Evolutionary conservation across 2,329 filamentous ascomycete genomes (phyloP), one percentile per base, ranked within the genome.

Genomic region (Alternaria consortialis): DNA sequence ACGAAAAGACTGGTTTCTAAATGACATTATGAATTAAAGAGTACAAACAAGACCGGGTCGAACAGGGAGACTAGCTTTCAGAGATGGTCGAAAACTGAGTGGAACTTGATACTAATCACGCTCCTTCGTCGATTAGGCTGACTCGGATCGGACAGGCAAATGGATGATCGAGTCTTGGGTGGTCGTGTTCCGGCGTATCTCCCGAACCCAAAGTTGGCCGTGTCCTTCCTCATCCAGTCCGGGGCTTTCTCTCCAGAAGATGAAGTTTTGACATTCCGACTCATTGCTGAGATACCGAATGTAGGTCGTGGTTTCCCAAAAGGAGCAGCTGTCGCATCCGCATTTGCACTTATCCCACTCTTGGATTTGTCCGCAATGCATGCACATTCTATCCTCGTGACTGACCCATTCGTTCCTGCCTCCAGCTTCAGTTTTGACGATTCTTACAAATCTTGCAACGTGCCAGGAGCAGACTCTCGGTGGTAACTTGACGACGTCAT

Each of bases 391-490:
- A 40, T 67, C 58, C 29, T 61, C 61, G 11, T 53, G 56, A 50
- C 66, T 71, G 29, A 65, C 56, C 77, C 77, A 80, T 47, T 69
- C 66, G 25, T 76, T 76, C n/a, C 57, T 67, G 2, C 68, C 69
- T 4, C 60, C 55, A n/a, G 57, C 12, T 8, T 47, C 63, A 0
- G 73, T 74, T 15, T 56, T 64, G 12, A 76, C 50, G 7, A 70
- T 52, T 39, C 64, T 64, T n/a, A 64, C 56, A 5, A 79, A 54
- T 5, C 72, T 68, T 6, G 72, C 66, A 6, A 78, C 71, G 47
- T 79, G 76, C 74, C 76, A 78, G 8, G 70, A 59, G 58, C 78
- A 80, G 32, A 78, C 60, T 29, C 69, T 58, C 5, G 63, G 58
- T 1, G 77, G 77, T 2, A 78, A 58, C 40, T 74, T 65, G 29